phyloP scores from a whole-genome alignment of 1,284 basidiomycete genomes.

The Paramarasmius palmivorus region DNA sequence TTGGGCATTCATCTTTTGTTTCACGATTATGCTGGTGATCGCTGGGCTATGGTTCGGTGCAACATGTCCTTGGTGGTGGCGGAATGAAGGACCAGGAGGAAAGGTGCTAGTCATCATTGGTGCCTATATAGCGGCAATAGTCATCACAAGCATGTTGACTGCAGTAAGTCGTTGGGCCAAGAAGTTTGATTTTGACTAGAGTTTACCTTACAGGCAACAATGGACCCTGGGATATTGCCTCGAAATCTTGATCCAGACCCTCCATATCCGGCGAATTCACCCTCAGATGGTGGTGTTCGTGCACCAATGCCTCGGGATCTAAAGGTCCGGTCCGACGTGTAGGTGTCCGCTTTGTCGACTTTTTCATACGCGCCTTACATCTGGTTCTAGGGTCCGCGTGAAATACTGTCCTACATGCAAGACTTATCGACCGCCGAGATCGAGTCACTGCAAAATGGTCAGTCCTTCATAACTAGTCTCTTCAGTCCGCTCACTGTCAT shows the following conservation, averaged over 20 bases:
- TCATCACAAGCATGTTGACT: slow-evolving; percentile 74
- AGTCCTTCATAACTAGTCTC: slow-evolving; percentile 20
- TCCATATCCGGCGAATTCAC: slow-evolving; percentile 62
- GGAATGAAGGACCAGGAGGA: slow-evolving; percentile 49
- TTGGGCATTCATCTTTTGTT: slow-evolving; percentile 70
- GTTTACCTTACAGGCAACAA: slow-evolving; percentile 56
- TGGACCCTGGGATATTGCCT: slow-evolving; percentile 90
- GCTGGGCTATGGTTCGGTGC: slow-evolving; percentile 82
- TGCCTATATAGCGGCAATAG: slow-evolving; percentile 76
- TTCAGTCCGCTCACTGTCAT: slow-evolving; percentile 7
- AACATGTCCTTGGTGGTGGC: slow-evolving; percentile 88
- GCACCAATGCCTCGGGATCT: slow-evolving; percentile 81
- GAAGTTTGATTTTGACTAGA: slow-evolving; percentile 1
- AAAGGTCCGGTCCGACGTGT: slow-evolving; percentile 77
- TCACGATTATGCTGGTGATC: slow-evolving; percentile 65
- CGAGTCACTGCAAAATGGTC: slow-evolving; percentile 92
- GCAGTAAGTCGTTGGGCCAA: slow-evolving; percentile 51
- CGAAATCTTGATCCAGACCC: slow-evolving; percentile 83
- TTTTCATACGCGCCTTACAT: slow-evolving; percentile 4
- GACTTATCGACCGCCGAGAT: slow-evolving; percentile 87
- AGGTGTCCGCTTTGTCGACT: slow-evolving; percentile 34
- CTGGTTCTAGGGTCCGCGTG: slow-evolving; percentile 66
- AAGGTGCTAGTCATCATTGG: slow-evolving; percentile 76
- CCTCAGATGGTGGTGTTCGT: slow-evolving; percentile 59
- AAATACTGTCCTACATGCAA: slow-evolving; percentile 92